Evolutionary conservation across 495 filamentous ascomycete genomes (phyloP).

Genomic region (Pseudoneurospora amorphoporcata): DNA sequence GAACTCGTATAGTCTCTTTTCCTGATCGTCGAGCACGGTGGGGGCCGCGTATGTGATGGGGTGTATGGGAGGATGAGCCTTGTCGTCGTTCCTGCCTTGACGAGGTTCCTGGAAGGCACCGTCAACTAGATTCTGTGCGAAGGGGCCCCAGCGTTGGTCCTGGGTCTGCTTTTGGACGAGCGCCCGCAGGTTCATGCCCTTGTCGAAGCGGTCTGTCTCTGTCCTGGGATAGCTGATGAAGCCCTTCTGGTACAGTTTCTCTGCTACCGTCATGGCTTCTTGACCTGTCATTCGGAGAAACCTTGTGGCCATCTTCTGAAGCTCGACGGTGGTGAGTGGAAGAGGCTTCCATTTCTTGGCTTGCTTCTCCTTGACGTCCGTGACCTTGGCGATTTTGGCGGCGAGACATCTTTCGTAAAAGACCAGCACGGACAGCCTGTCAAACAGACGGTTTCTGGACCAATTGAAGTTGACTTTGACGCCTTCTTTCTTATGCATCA

Average conservation of each 20-base stretch:
- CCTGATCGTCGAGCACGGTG: slow-evolving; percentile 49
- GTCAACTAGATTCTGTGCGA: slow-evolving; percentile 67
- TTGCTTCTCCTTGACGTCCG: slow-evolving; percentile 75
- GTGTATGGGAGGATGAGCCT: slow-evolving; percentile 95
- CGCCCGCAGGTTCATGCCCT: slow-evolving; percentile 71
- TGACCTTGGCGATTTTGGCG: slow-evolving; percentile 70
- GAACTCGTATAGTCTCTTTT: slow-evolving; percentile 82
- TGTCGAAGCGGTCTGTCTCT: slow-evolving; percentile 93
- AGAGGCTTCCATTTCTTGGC: slow-evolving; percentile 91
- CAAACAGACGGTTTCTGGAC: slow-evolving; percentile 75
- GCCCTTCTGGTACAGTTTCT: slow-evolving; percentile 83
- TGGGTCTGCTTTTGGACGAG: slow-evolving; percentile 77
- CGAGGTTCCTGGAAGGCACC: slow-evolving; percentile 76
- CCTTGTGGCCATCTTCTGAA: slow-evolving; percentile 90
- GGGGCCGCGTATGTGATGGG: slow-evolving; percentile 70
- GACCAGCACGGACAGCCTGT: slow-evolving; percentile 68
- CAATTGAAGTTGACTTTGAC: slow-evolving; percentile 81
- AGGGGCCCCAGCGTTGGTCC: slow-evolving; percentile 67
- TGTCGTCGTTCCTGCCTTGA: slow-evolving; percentile 79
- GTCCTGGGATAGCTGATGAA: slow-evolving; percentile 97
- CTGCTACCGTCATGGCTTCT: slow-evolving; percentile 78
- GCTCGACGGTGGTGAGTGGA: slow-evolving; percentile 90
- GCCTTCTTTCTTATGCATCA: slow-evolving; percentile 64
- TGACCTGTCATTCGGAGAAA: slow-evolving; percentile 81
- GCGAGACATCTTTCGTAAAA: slow-evolving; percentile 75